These are phyloP conservation scores for Diplogelasinospora grovesii DNA, from an alignment of 495 filamentous ascomycete species.

Conservation along the genomic window DNA sequence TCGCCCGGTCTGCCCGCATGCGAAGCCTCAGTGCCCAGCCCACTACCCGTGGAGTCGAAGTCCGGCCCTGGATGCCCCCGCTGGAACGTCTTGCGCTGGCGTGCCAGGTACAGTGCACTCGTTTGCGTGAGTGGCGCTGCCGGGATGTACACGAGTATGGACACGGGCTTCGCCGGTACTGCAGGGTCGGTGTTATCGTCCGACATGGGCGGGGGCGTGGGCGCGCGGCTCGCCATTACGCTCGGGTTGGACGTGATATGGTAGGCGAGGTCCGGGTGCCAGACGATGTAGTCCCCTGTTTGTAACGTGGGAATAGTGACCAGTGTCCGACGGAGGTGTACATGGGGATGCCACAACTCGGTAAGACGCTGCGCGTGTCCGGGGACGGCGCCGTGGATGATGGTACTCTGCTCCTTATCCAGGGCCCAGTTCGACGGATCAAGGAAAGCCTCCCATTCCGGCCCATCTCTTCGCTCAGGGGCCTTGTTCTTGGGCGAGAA, in stretches of 20 bases:
- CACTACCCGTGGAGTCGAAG: slow-evolving; percentile 51
- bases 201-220: slow-evolving; percentile 21
- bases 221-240: slow-evolving; percentile 28
- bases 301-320: slow-evolving; percentile 68
- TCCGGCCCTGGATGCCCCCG: slow-evolving; percentile 63
- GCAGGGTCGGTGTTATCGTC: slow-evolving; percentile 3
- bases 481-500: slow-evolving; percentile 53
- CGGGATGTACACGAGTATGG: slow-evolving; percentile 66
- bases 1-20: slow-evolving; percentile 37
- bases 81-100: slow-evolving; percentile 67
- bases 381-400: slow-evolving; percentile 74
- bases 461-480: slow-evolving; percentile 27
- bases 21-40: slow-evolving; percentile 39
- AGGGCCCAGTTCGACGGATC: slow-evolving; percentile 52
- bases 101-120: slow-evolving; percentile 68
- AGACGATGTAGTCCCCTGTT: slow-evolving; percentile 84
- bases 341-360: slow-evolving; percentile 68
- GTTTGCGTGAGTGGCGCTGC: slow-evolving; percentile 73
- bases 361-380: slow-evolving; percentile 77
- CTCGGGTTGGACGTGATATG: slow-evolving; percentile 41
- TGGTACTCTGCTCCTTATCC: slow-evolving; percentile 41
- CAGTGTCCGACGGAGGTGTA: slow-evolving; percentile 67
- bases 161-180: slow-evolving; percentile 14
- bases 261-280: slow-evolving; percentile 73
- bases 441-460: slow-evolving; percentile 45